Base-by-base conservation (phyloP, 352 stramenopile genomes). In the Phytophthora vignae region DNA sequence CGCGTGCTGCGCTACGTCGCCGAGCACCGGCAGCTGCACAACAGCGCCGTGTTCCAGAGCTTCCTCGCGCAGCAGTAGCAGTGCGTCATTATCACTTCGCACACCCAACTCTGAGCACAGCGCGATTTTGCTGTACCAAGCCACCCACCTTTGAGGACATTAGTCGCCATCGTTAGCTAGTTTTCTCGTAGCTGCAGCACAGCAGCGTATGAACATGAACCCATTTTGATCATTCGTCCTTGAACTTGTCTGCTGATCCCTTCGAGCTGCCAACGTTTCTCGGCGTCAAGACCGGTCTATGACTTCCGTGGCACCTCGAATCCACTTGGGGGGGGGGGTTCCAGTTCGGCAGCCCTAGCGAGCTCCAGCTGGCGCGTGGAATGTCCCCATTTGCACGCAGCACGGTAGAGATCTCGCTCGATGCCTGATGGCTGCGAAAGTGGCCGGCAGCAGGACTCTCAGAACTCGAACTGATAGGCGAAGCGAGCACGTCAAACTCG, bases 1-100 rank as follows among this genome's bases (percentile, higher is more conserved):
- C 56, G 63, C 40, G 73, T 92, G 27, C 71, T 92, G 29, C 61
- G 76, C 19, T 89, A 79, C 66, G 83, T 91, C 57, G 68, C 73
- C 2, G 62, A 77, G 22, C 70, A 90, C 36, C 66, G 60, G 1
- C 67, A 78, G 55, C 67, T 90, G 42, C 54, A 78, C 29, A 62
- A 82, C 22, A 88, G 74, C 72, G 68, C 55, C 8, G 67, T 74
- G 21, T 91, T 90, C 69, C 73, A 86, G 67, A 71, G 53, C 58
- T 91, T 90, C 42, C 27, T 90, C 19, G 33, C 21, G n/a, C 50
- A 77, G 40, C 10, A 42, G 36, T 11, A 42, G 36, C 52, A 71
- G 19, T 75, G 67, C 67, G 57, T 68, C 46, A 33, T 33, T 19
- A 52, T 5, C 36, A 27, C 7, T 38, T 31, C 19, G 11, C 22